Percentiles rank a stretch among this genome's conserved stretches.
These are phyloP conservation scores for Xylariaceae sp. DNA, from an alignment of 2,329 filamentous ascomycete species.

Conservation along the genomic window DNA sequence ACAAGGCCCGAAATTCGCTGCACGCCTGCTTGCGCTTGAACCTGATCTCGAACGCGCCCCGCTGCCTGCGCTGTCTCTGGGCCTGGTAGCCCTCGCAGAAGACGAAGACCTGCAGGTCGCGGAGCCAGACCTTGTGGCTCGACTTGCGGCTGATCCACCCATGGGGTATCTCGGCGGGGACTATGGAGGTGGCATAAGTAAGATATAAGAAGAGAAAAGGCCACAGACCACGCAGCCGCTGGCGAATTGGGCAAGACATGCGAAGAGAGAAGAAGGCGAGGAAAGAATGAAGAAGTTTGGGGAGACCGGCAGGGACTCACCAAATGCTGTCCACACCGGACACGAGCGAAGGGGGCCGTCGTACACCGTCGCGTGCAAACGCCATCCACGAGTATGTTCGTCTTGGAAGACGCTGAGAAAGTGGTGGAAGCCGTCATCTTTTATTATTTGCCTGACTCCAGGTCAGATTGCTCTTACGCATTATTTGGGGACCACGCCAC, in stretches of 20 bases:
- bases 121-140: conserved; percentile 40
- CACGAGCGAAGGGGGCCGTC: conserved; percentile 46
- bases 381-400: conserved; percentile 35
- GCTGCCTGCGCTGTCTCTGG: conserved; percentile 42
- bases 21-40: conserved; percentile 32
- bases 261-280: not conserved
- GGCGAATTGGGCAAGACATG: not conserved
- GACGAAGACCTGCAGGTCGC: conserved; percentile 49
- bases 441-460: conserved; percentile 40
- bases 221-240: not conserved
- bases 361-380: conserved; percentile 49
- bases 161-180: conserved; percentile 38
- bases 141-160: conserved; percentile 45
- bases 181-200: too few relatives aligned
- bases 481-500: not conserved
- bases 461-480: conserved; percentile 1
- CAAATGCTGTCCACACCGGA: conserved; percentile 58
- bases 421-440: conserved; percentile 49
- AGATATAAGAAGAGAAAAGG: too few relatives aligned
- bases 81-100: conserved; percentile 51
- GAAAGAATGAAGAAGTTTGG: not conserved
- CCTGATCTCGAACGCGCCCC: conserved; percentile 43
- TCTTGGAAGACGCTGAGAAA: conserved; percentile 49
- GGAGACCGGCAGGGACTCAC: conserved; percentile 28
- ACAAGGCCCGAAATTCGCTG: conserved; percentile 34